A percentile compares a stretch with the other conserved stretches of the same genome.
phyloP scores from a whole-genome alignment of 768 basidiomycete genomes.

The Serendipita sp. region DNA sequence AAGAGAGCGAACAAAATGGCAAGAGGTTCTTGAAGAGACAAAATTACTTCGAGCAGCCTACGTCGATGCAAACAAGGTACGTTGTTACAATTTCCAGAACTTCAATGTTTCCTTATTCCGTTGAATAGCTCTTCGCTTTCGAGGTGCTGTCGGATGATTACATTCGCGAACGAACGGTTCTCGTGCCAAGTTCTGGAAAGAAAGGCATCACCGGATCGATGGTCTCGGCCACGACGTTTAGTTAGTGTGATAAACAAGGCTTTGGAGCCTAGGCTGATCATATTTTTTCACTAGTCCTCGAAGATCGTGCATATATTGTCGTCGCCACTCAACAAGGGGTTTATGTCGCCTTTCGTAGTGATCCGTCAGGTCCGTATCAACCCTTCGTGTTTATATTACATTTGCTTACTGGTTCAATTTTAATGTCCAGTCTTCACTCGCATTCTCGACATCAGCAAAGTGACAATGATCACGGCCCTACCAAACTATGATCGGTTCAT shows the following conservation, averaged over 20 bases:
- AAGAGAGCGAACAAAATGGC: constrained; percentile 45
- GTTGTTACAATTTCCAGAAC: constrained; percentile 12
- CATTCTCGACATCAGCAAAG: constrained; percentile 22
- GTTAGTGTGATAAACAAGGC: constrained; percentile 25
- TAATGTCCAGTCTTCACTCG: constrained; percentile 23
- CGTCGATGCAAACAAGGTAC: constrained; percentile 60
- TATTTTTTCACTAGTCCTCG: constrained; percentile 25
- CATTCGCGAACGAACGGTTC: constrained; percentile 36
- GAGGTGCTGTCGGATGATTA: constrained; percentile 42
- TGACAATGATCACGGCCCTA: constrained; percentile 41
- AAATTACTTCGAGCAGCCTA: constrained; percentile 46
- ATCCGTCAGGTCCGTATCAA: constrained; percentile 30
- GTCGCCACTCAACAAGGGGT: constrained; percentile 55
- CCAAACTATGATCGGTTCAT: constrained; percentile 50
- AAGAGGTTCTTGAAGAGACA: constrained; percentile 41
- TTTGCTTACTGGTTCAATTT: constrained; percentile 2
- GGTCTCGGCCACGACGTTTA: constrained; percentile 42
- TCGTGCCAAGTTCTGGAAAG: constrained; percentile 19
- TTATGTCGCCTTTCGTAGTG: constrained; percentile 42
- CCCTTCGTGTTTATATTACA: not conserved
- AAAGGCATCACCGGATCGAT: constrained; percentile 41
- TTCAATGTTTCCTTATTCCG: not conserved
- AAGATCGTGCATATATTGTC: constrained; percentile 41
- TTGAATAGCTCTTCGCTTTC: constrained; percentile 47
- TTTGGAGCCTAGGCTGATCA: not conserved